A percentile compares a stretch with the other conserved stretches of the same genome.
Evolutionary conservation across 352 stramenopile species (phyloP).

Genomic region (Pythium phragmitis): DNA sequence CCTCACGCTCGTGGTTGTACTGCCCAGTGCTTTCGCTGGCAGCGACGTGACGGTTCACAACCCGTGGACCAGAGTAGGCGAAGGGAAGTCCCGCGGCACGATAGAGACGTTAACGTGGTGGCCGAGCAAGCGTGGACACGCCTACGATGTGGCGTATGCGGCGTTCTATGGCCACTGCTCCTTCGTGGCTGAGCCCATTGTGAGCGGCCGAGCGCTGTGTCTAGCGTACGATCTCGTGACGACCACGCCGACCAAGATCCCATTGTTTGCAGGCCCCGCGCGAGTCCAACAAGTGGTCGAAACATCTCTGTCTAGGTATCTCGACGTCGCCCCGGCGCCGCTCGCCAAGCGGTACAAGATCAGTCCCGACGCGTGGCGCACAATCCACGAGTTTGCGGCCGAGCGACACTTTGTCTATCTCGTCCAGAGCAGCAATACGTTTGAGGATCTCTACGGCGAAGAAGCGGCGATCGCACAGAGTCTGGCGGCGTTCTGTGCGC

Average conservation of each 20-base stretch:
- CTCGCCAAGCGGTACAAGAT: background rate
- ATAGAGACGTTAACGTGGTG: background rate
- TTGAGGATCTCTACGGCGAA: background rate
- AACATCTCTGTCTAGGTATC: background rate
- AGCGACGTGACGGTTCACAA: background rate
- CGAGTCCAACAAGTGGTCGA: background rate
- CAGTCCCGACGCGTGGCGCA: background rate
- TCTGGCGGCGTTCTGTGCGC: background rate
- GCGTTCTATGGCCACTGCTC: slow-evolving; percentile 1
- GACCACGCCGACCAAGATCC: background rate
- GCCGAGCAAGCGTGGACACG: background rate
- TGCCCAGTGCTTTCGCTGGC: background rate
- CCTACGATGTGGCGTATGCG: background rate
- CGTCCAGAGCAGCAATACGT: background rate
- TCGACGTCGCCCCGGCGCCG: background rate
- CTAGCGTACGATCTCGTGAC: background rate
- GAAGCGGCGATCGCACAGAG: background rate
- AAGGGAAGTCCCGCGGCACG: too few species aligned
- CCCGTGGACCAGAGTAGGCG: too few species aligned
- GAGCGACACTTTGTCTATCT: background rate
- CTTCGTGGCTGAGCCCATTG: background rate
- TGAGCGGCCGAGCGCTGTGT: background rate
- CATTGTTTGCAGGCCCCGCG: background rate
- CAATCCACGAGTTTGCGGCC: background rate
- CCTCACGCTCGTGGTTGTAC: background rate